These are phyloP conservation scores for Spergularia azorica DNA, from an alignment of 179 eudicot genomes.

Conservation along the genomic window DNA sequence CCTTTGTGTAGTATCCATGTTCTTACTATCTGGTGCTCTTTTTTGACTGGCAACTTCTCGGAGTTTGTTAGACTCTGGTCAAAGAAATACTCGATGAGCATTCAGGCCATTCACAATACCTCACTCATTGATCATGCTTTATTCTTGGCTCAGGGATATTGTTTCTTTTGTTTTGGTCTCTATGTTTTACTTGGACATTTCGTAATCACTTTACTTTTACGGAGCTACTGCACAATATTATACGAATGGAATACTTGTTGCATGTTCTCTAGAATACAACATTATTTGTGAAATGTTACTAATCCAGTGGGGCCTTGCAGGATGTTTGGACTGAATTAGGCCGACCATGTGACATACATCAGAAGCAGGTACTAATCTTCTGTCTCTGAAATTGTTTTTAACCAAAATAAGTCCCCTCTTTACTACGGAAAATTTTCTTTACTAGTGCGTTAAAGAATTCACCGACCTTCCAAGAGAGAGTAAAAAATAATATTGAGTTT, in stretches of 20 bases:
- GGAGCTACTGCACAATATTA: neutral
- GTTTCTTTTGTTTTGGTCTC: neutral
- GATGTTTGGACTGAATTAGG: conserved; percentile 97
- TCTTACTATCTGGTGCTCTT: no score
- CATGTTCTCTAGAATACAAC: neutral
- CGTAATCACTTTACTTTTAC: neutral
- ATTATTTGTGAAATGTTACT: neutral
- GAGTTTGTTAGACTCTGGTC: neutral
- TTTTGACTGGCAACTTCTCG: neutral
- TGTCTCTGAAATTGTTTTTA: neutral
- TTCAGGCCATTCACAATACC: neutral
- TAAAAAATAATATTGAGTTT: neutral
- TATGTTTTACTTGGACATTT: neutral
- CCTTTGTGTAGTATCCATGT: no score
- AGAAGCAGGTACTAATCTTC: conserved; percentile 72
- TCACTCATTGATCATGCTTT: neutral
- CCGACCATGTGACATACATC: conserved; percentile 93
- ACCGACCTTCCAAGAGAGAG: neutral
- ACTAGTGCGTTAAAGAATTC: neutral
- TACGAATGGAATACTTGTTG: neutral
- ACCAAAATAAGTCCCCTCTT: neutral
- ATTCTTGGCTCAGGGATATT: no score
- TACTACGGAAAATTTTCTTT: neutral
- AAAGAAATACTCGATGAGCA: neutral
- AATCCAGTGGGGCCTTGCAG: conserved; percentile 39